phyloP scores from a whole-genome alignment of 2,329 filamentous ascomycete genomes.

The Cladorrhinum sp. region DNA sequence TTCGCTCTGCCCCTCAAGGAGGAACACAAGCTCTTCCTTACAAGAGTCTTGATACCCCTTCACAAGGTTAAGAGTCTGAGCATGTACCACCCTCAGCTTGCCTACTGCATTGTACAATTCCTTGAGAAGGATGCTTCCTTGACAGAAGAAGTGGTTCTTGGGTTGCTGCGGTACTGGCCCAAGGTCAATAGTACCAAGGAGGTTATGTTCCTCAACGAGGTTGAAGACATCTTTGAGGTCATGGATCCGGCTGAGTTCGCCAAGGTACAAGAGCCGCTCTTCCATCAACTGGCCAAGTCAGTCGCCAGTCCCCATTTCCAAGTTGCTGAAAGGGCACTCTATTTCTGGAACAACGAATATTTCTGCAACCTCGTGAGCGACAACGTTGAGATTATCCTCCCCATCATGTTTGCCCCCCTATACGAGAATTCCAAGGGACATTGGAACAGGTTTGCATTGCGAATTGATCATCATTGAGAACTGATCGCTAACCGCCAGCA shows the following conservation, averaged over 20 bases:
- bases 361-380: conserved; percentile 99
- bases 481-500: conserved; percentile 42
- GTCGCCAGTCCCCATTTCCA: conserved; percentile 99
- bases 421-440: conserved; percentile 99
- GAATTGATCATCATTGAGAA: background rate
- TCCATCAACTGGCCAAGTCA: conserved; percentile 95
- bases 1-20: conserved; percentile 96
- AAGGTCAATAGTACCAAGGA: conserved; percentile 99
- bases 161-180: conserved; percentile 93
- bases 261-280: conserved; percentile 96
- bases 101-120: conserved; percentile 98
- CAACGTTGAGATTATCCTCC: conserved; percentile 96
- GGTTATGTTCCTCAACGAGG: conserved; percentile 99
- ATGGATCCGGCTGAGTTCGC: conserved; percentile 99
- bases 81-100: conserved; percentile 99
- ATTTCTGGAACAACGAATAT: conserved; percentile 99
- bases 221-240: conserved; percentile 98
- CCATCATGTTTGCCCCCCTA: conserved; percentile 97
- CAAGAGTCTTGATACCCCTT: conserved; percentile 83
- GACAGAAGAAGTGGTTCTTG: conserved; percentile 96
- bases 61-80: conserved; percentile 99
- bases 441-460: conserved; percentile 79
- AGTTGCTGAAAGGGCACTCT: conserved; percentile 92
- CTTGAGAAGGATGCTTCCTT: conserved; percentile 95
- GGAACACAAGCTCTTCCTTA: conserved; percentile 97